Evolutionary conservation across 129 eudicot genomes (phyloP), one percentile per base, ranked within the genome.

Genomic region (Saussurea involucrata): DNA sequence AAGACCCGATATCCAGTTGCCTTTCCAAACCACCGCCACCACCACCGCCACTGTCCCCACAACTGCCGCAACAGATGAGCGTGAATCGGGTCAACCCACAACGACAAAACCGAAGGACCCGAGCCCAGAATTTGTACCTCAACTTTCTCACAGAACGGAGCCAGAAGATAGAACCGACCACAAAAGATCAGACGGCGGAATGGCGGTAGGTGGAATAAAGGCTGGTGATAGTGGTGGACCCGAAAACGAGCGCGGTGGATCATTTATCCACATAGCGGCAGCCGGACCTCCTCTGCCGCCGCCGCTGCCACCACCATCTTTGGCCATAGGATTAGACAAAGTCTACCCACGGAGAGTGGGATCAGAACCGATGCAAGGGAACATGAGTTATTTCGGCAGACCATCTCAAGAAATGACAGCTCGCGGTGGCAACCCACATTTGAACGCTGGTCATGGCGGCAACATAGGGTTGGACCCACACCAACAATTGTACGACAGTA

Each of bases 331-430:
- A 55, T 78, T 32, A 33, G 84, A 78, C 40, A 53, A 68, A 75
- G 80, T 21, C 66, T 74, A 78, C 72, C 46, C 79, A 6, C 78
- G 74, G 9, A 68, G 68, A 74, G 25, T 58, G 9, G 86, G 82
- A 21, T 46, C 81, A 6, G 89, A 78, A 49, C 5, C 65, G 21
- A 60, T 10, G 27, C 32, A 40, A n/a, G 72, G 72, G 42, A 65
- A 28, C 72, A 0, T 42, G 63, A 63, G 37, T 42, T 42, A n/a
- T 11, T 28, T 28, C 68, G 84, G 85, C 24, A 84, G 90, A 53
- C 79, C 89, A 21, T 65, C 64, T 80, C 90, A 80, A 71, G 93
- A 91, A 71, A 75, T 24, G 67, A n/a, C 76, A 8, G 80, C 83
- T 24, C 42, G 78, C 18, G 83, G 86, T 1, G 81, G 53, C 22